Conservation (phyloP, 805 yeast species). For the Teunomyces kruisii region DNA sequence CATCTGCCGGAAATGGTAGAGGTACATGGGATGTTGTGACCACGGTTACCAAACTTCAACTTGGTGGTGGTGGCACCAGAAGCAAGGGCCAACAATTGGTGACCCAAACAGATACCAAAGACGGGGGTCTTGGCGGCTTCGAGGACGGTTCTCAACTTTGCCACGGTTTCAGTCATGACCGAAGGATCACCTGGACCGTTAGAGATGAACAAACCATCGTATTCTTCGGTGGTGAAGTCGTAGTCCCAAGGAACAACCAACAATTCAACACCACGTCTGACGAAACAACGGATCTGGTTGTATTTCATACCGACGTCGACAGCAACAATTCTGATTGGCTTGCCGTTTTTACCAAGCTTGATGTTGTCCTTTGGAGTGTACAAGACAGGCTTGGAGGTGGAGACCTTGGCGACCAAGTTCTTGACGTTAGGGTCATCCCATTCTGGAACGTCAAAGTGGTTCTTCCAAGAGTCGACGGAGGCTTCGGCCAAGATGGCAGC, state of each 20-base stretch:
- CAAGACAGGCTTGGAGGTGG: constrained; percentile 70
- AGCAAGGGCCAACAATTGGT: constrained; percentile 93
- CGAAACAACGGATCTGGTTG: constrained; percentile 96
- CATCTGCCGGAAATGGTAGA: constrained; percentile 89
- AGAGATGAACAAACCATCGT: constrained; percentile 93
- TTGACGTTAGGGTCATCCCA: constrained; percentile 92
- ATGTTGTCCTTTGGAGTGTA: constrained; percentile 66
- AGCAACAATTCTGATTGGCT: constrained; percentile 78
- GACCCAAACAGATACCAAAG: constrained; percentile 98
- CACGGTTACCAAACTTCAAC: constrained; percentile 97
- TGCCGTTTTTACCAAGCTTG: constrained; percentile 66
- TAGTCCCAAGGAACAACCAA: constrained; percentile 95
- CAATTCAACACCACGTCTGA: constrained; percentile 93
- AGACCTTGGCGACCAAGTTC: constrained; percentile 90
- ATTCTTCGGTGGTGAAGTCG: constrained; percentile 75
- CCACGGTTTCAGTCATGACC: constrained; percentile 68
- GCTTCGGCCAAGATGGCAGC: constrained; percentile 32
- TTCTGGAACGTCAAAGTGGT: constrained; percentile 70
- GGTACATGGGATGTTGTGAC: constrained; percentile 96
- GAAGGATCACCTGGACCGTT: constrained; percentile 99
- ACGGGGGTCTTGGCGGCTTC: constrained; percentile 76
- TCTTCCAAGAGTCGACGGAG: constrained; percentile 49
- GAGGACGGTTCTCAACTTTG: constrained; percentile 56
- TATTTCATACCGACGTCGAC: constrained; percentile 97
- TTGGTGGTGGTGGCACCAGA: constrained; percentile 91